Conservation (phyloP, 1,284 basidiomycete species). For the Takashimella koratensis region DNA sequence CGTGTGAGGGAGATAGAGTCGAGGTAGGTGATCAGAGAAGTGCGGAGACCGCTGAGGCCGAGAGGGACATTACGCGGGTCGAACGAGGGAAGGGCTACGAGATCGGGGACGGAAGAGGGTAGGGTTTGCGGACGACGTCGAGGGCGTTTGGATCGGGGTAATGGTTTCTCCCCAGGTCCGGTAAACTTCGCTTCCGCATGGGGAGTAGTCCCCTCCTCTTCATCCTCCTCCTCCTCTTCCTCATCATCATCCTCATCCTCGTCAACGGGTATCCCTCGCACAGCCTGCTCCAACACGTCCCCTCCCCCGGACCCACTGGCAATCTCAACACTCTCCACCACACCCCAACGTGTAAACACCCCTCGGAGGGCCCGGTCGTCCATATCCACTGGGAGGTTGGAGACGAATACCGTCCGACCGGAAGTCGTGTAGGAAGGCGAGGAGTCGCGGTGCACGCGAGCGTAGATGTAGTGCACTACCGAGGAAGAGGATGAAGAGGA, state of each 20-base stretch:
- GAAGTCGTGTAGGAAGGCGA: constrained; percentile 18
- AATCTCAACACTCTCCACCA: constrained; percentile 69
- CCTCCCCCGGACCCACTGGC: constrained; percentile 16
- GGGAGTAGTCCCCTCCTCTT: constrained; percentile 41
- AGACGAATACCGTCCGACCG: constrained; percentile 71
- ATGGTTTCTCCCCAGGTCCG: constrained; percentile 17
- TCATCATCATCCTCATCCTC: constrained; percentile 26
- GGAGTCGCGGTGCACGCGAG: constrained; percentile 27
- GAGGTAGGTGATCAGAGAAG: constrained; percentile 73
- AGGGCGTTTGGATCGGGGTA: constrained; percentile 14
- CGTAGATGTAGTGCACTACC: constrained; percentile 40
- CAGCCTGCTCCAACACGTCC: constrained; percentile 36
- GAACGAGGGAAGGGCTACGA: constrained; percentile 32
- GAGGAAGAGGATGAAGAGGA: constrained; percentile 18
- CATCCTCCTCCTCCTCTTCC: constrained; percentile 49
- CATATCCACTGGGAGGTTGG: constrained; percentile 79
- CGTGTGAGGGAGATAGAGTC: constrained; percentile 64
- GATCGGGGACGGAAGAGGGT: constrained; percentile 54
- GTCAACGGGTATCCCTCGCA: constrained; percentile 25
- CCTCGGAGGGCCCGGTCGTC: constrained; percentile 69
- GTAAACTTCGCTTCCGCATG: constrained; percentile 12
- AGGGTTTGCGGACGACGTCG: constrained; percentile 54
- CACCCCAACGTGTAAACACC: constrained; percentile 70
- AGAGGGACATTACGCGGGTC: constrained; percentile 25
- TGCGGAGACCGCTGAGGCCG: constrained; percentile 39